These are phyloP conservation scores for Acanthamoeba sp. DNA, from an alignment of 208 protist genomes.

Conservation along the genomic window DNA sequence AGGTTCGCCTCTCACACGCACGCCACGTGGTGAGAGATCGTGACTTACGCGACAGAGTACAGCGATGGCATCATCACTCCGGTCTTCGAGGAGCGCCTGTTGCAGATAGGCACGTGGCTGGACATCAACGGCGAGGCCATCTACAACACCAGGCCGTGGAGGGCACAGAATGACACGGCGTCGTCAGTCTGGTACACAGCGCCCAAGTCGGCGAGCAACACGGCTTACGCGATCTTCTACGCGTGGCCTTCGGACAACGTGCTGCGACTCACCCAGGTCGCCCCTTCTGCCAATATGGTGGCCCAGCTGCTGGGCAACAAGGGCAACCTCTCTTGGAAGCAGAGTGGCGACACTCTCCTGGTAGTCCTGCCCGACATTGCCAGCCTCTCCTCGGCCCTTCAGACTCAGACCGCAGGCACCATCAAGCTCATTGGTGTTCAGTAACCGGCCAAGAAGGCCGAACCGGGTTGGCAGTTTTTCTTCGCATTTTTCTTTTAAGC, in stretches of 20 bases:
- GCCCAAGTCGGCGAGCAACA: background rate
- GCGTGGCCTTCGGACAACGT: background rate
- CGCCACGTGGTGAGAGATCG: background rate
- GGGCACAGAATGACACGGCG: constrained; percentile 75
- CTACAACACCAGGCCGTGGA: constrained; percentile 76
- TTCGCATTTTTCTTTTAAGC: no score
- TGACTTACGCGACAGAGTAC: background rate
- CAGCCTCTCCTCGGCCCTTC: background rate
- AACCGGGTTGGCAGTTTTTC: background rate
- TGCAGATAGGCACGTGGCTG: constrained; percentile 78
- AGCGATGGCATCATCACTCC: constrained; percentile 79
- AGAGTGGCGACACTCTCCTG: background rate
- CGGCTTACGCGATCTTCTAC: constrained; percentile 64
- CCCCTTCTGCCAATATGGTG: background rate
- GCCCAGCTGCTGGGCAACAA: background rate
- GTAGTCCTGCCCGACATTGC: background rate
- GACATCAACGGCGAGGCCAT: constrained; percentile 81
- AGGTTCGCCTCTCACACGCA: background rate
- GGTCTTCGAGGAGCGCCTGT: constrained; percentile 63
- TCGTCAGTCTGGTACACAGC: constrained; percentile 52
- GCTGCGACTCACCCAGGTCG: background rate
- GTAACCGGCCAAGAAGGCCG: constrained; percentile 65
- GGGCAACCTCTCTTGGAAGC: background rate
- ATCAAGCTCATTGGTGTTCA: constrained; percentile 74
- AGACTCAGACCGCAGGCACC: constrained; percentile 39